Evolutionary conservation across 208 protist genomes (phyloP).

Genomic region (Acanthamoeba sp.): DNA sequence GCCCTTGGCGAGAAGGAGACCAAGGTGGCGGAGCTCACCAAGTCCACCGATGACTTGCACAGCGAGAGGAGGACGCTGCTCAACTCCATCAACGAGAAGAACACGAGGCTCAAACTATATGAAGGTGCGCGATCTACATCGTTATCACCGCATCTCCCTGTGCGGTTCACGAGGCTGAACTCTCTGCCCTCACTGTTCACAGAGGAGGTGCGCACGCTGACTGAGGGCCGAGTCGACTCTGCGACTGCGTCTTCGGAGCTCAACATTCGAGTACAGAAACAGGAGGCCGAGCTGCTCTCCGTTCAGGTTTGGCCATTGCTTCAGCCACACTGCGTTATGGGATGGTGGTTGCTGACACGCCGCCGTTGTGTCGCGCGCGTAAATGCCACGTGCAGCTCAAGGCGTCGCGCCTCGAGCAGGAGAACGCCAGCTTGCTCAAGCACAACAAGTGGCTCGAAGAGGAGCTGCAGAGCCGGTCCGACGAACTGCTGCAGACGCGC

Average conservation of each 20-base stretch:
- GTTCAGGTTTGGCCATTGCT: background rate
- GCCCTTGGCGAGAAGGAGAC: background rate
- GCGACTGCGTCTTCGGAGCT: background rate
- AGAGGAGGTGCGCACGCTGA: constrained; percentile 7
- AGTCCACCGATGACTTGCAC: constrained; percentile 15
- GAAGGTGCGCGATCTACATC: background rate
- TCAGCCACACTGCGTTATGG: too few relatives aligned
- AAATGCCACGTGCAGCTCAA: background rate
- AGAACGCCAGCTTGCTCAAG: constrained; percentile 3
- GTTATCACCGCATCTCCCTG: background rate
- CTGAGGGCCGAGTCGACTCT: background rate
- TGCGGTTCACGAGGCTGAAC: background rate
- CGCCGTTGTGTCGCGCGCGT: too few relatives aligned
- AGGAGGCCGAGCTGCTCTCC: background rate
- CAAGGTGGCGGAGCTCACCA: constrained; percentile 22
- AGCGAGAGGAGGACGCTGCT: background rate
- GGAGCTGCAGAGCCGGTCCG: constrained; percentile 23
- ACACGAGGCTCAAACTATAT: background rate
- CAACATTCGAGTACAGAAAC: constrained; percentile 7
- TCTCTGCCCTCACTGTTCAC: background rate
- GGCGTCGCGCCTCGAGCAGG: background rate
- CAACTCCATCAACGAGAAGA: constrained; percentile 36
- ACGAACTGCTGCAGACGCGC: constrained; percentile 24
- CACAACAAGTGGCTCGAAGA: constrained; percentile 19
- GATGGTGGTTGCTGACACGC: too few relatives aligned